These are phyloP conservation scores for Apiospora kogelbergensis DNA, from an alignment of 2,329 filamentous ascomycete species.

Conservation along the genomic window DNA sequence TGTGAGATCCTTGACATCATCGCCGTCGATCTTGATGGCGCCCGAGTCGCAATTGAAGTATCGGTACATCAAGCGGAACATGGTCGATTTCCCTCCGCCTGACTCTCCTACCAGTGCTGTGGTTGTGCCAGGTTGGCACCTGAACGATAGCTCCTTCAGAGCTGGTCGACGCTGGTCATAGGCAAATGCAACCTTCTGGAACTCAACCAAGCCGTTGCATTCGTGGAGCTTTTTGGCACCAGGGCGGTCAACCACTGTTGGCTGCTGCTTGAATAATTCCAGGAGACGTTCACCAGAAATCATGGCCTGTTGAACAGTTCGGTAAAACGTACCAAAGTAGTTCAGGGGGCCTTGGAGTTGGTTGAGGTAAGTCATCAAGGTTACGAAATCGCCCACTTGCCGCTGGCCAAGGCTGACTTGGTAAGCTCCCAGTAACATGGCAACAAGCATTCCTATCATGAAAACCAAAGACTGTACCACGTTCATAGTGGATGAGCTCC, in stretches of 20 bases:
- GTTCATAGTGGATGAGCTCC: slow-evolving; percentile 78
- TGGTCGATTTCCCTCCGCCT: slow-evolving; percentile 93
- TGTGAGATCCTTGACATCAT: slow-evolving; percentile 80
- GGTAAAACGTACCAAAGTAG: slow-evolving; percentile 93
- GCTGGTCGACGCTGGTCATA: slow-evolving; percentile 88
- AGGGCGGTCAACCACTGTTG: slow-evolving; percentile 80
- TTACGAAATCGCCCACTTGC: slow-evolving; percentile 70
- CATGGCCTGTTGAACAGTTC: slow-evolving; percentile 93
- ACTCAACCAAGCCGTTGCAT: slow-evolving; percentile 81
- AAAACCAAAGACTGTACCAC: slow-evolving; percentile 79
- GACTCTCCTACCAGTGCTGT: slow-evolving; percentile 96
- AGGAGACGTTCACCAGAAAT: slow-evolving; percentile 95
- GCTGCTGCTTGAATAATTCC: slow-evolving; percentile 94
- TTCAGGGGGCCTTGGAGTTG: slow-evolving; percentile 81
- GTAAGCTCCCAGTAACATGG: slow-evolving; percentile 73
- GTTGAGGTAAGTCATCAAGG: slow-evolving; percentile 73
- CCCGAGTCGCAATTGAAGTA: slow-evolving; percentile 89
- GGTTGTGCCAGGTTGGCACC: slow-evolving; percentile 84
- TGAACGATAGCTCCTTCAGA: slow-evolving; percentile 79
- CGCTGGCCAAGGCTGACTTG: slow-evolving; percentile 69
- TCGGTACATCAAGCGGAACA: slow-evolving; percentile 93
- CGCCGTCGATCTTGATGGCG: slow-evolving; percentile 79
- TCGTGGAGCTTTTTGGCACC: slow-evolving; percentile 60
- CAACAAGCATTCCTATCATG: slow-evolving; percentile 71
- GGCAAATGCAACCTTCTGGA: slow-evolving; percentile 85